These are phyloP conservation scores for Heliamphora ciliata DNA, from an alignment of 179 eudicot species.

Conservation along the genomic window DNA sequence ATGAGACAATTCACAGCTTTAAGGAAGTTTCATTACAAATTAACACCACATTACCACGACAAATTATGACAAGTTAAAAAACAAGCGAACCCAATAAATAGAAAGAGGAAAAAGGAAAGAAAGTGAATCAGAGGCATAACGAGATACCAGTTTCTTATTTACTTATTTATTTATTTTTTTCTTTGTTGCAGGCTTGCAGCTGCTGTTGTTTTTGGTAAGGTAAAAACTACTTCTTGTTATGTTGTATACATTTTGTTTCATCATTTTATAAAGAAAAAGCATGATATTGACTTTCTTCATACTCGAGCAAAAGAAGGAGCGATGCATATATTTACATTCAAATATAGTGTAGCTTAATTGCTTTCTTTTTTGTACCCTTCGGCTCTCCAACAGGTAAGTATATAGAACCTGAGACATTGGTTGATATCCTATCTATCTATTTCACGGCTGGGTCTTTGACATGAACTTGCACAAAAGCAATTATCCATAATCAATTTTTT, in stretches of 20 bases:
- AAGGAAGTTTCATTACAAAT: too few species aligned
- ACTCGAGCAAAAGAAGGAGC: neutral
- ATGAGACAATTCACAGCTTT: too few species aligned
- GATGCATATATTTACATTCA: neutral
- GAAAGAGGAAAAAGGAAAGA: too few species aligned
- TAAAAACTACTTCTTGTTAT: neutral
- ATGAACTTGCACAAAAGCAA: neutral
- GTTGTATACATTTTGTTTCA: neutral
- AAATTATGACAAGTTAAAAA: too few species aligned
- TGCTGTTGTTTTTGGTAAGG: too few species aligned
- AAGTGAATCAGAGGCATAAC: too few species aligned
- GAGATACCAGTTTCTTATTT: too few species aligned
- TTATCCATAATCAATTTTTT: too few species aligned
- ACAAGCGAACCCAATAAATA: too few species aligned
- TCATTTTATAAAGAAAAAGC: neutral
- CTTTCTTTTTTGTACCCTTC: neutral
- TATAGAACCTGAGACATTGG: neutral
- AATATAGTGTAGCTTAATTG: neutral
- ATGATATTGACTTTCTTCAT: neutral
- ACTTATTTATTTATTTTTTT: too few species aligned
- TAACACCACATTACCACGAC: too few species aligned
- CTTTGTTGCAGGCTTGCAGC: too few species aligned
- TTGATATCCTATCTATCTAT: neutral
- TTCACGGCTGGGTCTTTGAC: neutral
- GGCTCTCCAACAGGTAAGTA: neutral